These are phyloP conservation scores for Trichoderma lentiforme DNA, from an alignment of 2,329 filamentous ascomycete genomes.

Conservation along the genomic window DNA sequence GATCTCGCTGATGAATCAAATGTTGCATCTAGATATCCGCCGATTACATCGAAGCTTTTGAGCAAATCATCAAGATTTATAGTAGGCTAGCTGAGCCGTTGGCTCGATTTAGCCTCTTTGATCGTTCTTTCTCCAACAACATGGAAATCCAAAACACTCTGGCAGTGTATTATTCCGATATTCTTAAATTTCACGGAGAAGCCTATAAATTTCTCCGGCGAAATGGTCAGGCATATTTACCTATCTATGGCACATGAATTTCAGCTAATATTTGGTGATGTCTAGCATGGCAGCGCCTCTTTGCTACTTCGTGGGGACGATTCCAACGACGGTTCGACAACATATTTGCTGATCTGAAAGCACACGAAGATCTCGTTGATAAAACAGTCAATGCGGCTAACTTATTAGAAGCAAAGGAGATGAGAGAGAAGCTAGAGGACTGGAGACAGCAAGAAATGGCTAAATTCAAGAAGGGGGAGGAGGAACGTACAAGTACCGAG, in stretches of 20 bases:
- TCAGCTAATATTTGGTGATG: not conserved
- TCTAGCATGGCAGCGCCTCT: conserved; percentile 25
- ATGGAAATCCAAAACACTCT: conserved; percentile 39
- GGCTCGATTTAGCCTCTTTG: conserved; percentile 20
- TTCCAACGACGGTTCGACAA: conserved; percentile 11
- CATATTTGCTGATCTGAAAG: conserved; percentile 4
- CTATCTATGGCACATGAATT: too few species aligned
- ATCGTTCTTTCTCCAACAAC: conserved; percentile 30
- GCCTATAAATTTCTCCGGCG: conserved; percentile 45
- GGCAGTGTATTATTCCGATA: conserved; percentile 45
- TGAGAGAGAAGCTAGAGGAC: not conserved
- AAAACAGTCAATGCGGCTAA: not conserved
- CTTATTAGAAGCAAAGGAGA: not conserved
- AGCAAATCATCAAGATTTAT: not conserved
- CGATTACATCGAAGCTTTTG: not conserved
- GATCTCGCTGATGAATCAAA: not conserved
- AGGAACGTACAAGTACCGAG: not conserved
- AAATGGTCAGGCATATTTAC: conserved; percentile 24
- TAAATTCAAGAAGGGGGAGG: not conserved
- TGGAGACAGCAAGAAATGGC: conserved; percentile 9
- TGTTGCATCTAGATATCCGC: not conserved
- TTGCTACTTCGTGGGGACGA: conserved; percentile 18
- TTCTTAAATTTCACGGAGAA: conserved; percentile 45
- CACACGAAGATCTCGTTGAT: conserved; percentile 8
- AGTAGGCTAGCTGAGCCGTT: not conserved